Conservation (phyloP, 2,329 filamentous ascomycete genomes). For the Venturia carpophila region DNA sequence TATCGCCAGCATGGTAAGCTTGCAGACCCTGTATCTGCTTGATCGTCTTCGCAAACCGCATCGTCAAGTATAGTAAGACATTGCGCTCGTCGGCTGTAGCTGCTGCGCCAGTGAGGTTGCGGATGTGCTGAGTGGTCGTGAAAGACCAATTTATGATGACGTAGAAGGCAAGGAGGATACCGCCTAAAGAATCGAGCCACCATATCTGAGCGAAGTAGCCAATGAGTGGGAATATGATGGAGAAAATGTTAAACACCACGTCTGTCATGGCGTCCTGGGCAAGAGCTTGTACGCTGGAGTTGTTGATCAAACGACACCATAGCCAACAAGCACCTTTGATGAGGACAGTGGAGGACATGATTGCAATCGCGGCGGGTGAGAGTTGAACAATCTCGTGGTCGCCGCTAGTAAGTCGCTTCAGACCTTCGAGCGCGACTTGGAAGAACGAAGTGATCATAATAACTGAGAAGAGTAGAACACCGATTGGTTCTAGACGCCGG, state of each 20-base stretch:
- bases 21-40: slow-evolving; percentile 77
- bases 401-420: slow-evolving; percentile 52
- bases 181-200: slow-evolving; percentile 78
- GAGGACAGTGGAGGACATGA: slow-evolving; percentile 74
- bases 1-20: slow-evolving; percentile 79
- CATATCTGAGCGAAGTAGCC: slow-evolving; percentile 70
- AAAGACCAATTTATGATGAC: slow-evolving; percentile 74
- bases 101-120: slow-evolving; percentile 70
- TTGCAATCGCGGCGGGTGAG: slow-evolving; percentile 61
- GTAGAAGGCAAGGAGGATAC: slow-evolving; percentile 66
- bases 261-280: slow-evolving; percentile 62
- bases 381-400: slow-evolving; percentile 66
- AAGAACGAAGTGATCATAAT: slow-evolving; percentile 82
- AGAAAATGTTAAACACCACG: slow-evolving; percentile 85
- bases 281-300: slow-evolving; percentile 76
- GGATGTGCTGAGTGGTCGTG: slow-evolving; percentile 68
- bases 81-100: slow-evolving; percentile 74
- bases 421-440: slow-evolving; percentile 65
- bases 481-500: slow-evolving; percentile 67
- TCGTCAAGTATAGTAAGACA: slow-evolving; percentile 79
- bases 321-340: slow-evolving; percentile 79
- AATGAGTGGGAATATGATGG: slow-evolving; percentile 75
- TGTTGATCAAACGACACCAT: slow-evolving; percentile 79
- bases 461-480: slow-evolving; percentile 72
- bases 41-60: slow-evolving; percentile 86